Base-by-base conservation (phyloP, 257 asterid genomes). In the Penstemon newberryi region DNA sequence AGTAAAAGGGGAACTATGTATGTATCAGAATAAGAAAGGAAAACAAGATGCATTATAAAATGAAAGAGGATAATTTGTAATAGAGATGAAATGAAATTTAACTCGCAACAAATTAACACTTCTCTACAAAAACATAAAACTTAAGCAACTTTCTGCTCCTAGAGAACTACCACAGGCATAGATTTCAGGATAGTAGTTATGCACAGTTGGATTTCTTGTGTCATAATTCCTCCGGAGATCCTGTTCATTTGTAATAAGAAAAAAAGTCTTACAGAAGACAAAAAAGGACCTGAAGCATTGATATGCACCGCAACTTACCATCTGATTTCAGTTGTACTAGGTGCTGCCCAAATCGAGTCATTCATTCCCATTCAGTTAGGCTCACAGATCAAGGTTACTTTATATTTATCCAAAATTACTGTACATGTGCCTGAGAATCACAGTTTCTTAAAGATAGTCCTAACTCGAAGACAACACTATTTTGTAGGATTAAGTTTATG, bases 41-140 rank as follows among this genome's bases (percentile, higher is more conserved):
- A 46, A 65, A 59, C 59, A 56, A 54, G 63, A 60, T 65, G 71
- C 72, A 39, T 33, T n/a, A 60, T 9, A 54, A 56, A 54, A 70
- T 7, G 4, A 56, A 65, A 36, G 11, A 52, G 50, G 52, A 68
- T 45, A 58, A 13, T 37, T 46, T 44, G 54, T 60, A 9, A 39
- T 38, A 9, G 71, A 33, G 7, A 65, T 51, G 42, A 75, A 64
- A 18, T 44, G 51, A 33, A 15, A 55, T 53, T 56, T 63, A 69
- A 49, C 56, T 63, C 53, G 33, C 9, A 39, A 7, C 43, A 50
- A 33, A 40, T 70, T 38, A 46, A 33, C 70, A 43, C n/a, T 19
- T 66, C 56, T 25, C 67, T 19, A 65, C 63, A 45, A 43, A 70
- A 25, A 4, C 49, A 66, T 41, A 39, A 60, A 38, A 37, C 6